Evolutionary conservation across 2,329 filamentous ascomycete species (phyloP).

Genomic region (Thielaviopsis musarum): DNA sequence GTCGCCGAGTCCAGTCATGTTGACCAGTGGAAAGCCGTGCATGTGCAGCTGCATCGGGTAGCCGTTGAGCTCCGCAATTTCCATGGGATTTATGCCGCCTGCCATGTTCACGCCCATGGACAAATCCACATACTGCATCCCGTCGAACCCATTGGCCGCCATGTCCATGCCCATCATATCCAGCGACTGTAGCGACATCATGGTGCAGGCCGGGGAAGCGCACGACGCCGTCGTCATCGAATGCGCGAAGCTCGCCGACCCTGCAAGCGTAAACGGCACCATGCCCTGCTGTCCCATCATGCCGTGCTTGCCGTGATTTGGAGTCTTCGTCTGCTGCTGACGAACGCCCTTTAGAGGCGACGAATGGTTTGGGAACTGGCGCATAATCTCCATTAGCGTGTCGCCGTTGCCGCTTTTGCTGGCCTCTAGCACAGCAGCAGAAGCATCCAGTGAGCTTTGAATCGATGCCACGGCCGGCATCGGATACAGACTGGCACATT

Average conservation of each 20-base stretch:
- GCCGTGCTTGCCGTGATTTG: no score
- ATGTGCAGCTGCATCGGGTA: background rate
- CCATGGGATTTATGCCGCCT: background rate
- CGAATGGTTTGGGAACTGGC: background rate
- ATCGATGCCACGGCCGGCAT: background rate
- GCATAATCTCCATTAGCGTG: background rate
- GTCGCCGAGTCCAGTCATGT: background rate
- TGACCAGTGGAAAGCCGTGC: background rate
- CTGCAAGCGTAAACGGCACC: no score
- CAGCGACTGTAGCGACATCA: background rate
- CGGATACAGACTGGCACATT: background rate
- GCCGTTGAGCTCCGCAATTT: background rate
- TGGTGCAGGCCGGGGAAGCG: background rate
- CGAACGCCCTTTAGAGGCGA: background rate
- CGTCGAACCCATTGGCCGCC: background rate
- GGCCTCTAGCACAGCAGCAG: background rate
- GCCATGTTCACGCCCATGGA: background rate
- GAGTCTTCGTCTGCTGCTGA: background rate
- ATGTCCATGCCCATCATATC: background rate
- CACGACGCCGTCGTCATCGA: background rate
- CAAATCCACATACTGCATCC: background rate
- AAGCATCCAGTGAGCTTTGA: background rate
- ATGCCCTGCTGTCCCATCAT: no score
- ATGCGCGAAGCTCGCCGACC: no score
- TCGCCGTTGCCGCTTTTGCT: background rate